A percentile compares a stretch with the other conserved stretches of the same genome.
Evolutionary conservation across 306 rosid species (phyloP).

Genomic region (Comarum palustre): DNA sequence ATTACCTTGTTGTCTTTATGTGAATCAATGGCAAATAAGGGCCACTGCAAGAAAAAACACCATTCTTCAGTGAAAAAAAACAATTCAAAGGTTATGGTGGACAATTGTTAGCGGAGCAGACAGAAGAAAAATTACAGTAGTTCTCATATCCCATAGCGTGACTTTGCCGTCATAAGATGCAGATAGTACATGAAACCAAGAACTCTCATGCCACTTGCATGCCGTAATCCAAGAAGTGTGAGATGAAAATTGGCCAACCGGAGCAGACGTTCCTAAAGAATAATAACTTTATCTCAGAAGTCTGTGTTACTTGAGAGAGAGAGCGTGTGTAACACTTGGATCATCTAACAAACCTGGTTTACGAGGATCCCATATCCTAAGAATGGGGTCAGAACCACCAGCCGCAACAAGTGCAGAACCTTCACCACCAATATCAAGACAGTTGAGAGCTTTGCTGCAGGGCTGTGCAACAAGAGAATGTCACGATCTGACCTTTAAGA

Average conservation of each 20-base stretch:
- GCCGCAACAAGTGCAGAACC: conserved; percentile 70
- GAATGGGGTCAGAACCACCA: conserved; percentile 78
- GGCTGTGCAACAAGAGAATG: conserved; percentile 43
- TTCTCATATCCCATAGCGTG: conserved; percentile 92
- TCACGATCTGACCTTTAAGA: conserved; percentile 18
- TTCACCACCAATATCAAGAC: conserved; percentile 91
- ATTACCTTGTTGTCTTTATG: conserved; percentile 76
- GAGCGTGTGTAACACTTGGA: conserved; percentile 10
- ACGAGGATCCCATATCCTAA: conserved; percentile 98
- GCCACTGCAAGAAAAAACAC: conserved; percentile 70
- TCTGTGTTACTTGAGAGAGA: no score
- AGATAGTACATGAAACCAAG: conserved; percentile 74
- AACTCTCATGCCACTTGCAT: conserved; percentile 77
- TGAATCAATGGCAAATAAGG: conserved; percentile 65
- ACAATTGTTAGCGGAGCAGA: neutral
- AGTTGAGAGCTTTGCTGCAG: conserved; percentile 73
- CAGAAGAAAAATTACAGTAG: conserved; percentile 56
- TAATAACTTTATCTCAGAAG: conserved; percentile 1
- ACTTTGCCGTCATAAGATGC: conserved; percentile 89
- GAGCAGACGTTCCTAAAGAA: conserved; percentile 79
- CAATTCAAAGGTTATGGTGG: neutral
- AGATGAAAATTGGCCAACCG: conserved; percentile 66
- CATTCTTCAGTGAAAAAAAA: conserved; percentile 4
- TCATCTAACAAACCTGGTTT: conserved; percentile 63
- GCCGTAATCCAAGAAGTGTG: conserved; percentile 81